phyloP scores from a whole-genome alignment of 345 rosid species.

The Camelina neglecta region DNA sequence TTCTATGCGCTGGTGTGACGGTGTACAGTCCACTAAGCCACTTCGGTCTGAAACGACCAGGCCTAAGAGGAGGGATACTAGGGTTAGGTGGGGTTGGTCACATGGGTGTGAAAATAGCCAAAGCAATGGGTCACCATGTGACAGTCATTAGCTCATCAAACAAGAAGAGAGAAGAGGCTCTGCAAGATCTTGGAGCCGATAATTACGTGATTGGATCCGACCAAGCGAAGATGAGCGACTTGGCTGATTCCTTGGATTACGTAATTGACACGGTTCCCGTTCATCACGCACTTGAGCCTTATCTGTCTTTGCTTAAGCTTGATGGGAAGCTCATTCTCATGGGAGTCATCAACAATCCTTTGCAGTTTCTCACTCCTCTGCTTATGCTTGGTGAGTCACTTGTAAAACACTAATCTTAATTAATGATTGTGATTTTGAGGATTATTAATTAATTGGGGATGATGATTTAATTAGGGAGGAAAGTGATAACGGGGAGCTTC shows the following conservation, averaged over 20 bases:
- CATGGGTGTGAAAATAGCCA: slow-evolving; percentile 96
- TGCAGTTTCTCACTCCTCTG: slow-evolving; percentile 75
- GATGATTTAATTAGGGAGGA: slow-evolving; percentile 58
- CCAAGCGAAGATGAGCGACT: slow-evolving; percentile 54
- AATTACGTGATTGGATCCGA: slow-evolving; percentile 82
- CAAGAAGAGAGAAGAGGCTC: slow-evolving; percentile 80
- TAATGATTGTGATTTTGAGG: slow-evolving; percentile 10
- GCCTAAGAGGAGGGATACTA: slow-evolving; percentile 79
- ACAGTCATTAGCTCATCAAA: slow-evolving; percentile 95
- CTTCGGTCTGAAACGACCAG: slow-evolving; percentile 68
- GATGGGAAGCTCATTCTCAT: slow-evolving; percentile 86
- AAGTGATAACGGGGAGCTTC: slow-evolving; percentile 60
- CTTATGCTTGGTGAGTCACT: slow-evolving; percentile 74
- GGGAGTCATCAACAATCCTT: slow-evolving; percentile 78
- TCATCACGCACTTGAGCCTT: slow-evolving; percentile 87
- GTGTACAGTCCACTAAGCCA: slow-evolving; percentile 88
- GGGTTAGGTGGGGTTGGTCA: slow-evolving; percentile 99
- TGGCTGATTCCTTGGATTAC: slow-evolving; percentile 81
- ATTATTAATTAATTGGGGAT: slow-evolving; percentile 7
- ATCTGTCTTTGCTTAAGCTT: slow-evolving; percentile 67
- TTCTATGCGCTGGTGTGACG: slow-evolving; percentile 85
- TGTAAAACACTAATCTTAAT: background rate
- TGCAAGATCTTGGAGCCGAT: slow-evolving; percentile 90
- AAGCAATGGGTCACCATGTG: slow-evolving; percentile 95
- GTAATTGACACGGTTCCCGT: slow-evolving; percentile 90